Conservation (phyloP, 2,329 filamentous ascomycete genomes). For the Xylaria digitata region DNA sequence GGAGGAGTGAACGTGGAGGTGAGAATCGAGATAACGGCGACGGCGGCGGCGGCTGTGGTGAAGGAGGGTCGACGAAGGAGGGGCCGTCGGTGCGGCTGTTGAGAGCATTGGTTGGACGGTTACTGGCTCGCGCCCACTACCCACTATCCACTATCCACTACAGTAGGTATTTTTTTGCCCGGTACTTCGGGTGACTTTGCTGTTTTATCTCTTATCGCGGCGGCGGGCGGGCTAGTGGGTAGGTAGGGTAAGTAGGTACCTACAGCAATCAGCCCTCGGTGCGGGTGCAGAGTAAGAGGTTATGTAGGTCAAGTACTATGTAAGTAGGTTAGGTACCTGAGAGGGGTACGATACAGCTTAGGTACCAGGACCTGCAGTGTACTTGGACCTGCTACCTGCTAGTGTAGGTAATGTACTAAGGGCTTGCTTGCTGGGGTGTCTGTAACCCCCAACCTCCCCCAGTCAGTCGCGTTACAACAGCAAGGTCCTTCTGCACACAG, state of each 20-base stretch:
- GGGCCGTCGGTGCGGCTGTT: slow-evolving; percentile 36
- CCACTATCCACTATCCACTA: too few relatives aligned
- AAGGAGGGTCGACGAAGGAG: slow-evolving; percentile 39
- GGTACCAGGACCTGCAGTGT: not conserved
- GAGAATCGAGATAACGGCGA: slow-evolving; percentile 32
- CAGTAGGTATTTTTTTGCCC: slow-evolving; percentile 1
- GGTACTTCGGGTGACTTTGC: slow-evolving; percentile 23
- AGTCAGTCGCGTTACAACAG: slow-evolving; percentile 1
- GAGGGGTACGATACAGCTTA: not conserved
- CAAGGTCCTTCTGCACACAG: slow-evolving; percentile 27
- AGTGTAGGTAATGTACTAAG: not conserved
- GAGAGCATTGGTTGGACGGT: slow-evolving; percentile 38
- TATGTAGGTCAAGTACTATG: not conserved
- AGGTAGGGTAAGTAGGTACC: not conserved
- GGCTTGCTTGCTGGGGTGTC: slow-evolving; percentile 3
- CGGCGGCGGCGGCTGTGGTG: slow-evolving; percentile 36
- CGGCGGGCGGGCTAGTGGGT: not conserved
- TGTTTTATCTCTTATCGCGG: slow-evolving; percentile 32
- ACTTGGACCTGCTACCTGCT: not conserved
- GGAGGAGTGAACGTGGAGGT: slow-evolving; percentile 26
- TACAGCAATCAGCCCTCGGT: not conserved
- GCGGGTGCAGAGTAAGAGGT: slow-evolving; percentile 8
- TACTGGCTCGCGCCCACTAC: slow-evolving; percentile 23
- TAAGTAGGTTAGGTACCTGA: not conserved
- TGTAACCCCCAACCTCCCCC: slow-evolving; percentile 19